These are phyloP conservation scores for Penicillium sp. DNA, from an alignment of 2,329 filamentous ascomycete genomes.

Conservation along the genomic window DNA sequence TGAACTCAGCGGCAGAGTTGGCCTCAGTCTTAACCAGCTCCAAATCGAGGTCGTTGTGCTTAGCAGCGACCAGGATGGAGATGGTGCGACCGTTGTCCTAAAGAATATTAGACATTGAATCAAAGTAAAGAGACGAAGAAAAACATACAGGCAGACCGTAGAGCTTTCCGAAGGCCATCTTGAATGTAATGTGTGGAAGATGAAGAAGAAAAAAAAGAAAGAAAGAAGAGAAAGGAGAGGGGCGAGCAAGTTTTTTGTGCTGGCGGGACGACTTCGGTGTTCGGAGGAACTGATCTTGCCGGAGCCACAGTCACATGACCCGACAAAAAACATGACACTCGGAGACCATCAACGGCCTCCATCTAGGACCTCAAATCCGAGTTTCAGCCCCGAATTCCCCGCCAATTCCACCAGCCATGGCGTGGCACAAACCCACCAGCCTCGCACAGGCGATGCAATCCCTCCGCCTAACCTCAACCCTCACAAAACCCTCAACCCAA, in stretches of 20 bases:
- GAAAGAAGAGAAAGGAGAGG: constrained; percentile 17
- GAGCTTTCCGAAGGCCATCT: constrained; percentile 96
- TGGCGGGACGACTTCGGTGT: constrained; percentile 14
- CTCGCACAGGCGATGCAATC: constrained; percentile 38
- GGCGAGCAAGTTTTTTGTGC: constrained; percentile 28
- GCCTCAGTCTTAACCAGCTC: constrained; percentile 69
- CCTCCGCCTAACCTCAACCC: constrained; percentile 29
- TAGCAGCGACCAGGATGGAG: constrained; percentile 87
- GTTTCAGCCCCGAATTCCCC: neutral
- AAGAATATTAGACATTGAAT: constrained; percentile 3
- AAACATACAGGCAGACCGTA: constrained; percentile 76
- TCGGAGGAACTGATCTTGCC: constrained; percentile 23
- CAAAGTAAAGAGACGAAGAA: neutral
- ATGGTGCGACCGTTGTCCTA: constrained; percentile 89
- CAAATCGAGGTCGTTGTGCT: constrained; percentile 93
- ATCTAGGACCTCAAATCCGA: constrained; percentile 2
- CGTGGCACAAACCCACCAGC: constrained; percentile 39
- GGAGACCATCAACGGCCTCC: constrained; percentile 6
- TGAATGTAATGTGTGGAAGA: constrained; percentile 41
- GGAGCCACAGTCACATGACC: constrained; percentile 19
- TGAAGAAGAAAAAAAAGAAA: constrained; percentile 12
- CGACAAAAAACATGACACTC: constrained; percentile 24
- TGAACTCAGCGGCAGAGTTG: constrained; percentile 57
- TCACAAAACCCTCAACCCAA: constrained; percentile 27
- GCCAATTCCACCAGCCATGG: constrained; percentile 30